These are phyloP conservation scores for Rhodomyrtus psidioides DNA, from an alignment of 441 rosid genomes.

Conservation along the genomic window DNA sequence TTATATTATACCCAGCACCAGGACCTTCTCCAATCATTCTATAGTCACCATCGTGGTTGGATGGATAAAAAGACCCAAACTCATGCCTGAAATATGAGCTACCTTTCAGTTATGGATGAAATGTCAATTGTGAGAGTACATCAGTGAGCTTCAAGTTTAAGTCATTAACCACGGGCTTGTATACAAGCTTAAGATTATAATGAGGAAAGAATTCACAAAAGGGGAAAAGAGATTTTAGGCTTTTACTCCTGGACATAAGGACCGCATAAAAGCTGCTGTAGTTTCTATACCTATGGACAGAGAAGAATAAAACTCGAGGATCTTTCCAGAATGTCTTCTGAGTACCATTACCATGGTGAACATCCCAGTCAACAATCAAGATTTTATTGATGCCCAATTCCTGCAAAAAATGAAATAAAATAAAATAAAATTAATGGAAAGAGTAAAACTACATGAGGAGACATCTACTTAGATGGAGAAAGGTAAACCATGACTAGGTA, in stretches of 20 bases:
- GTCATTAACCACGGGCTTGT: background rate
- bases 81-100: constrained; percentile 58
- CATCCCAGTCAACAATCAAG: constrained; percentile 97
- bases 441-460: background rate
- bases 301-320: constrained; percentile 89
- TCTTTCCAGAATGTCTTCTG: constrained; percentile 91
- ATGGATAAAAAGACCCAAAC: constrained; percentile 78
- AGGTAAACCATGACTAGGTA: background rate
- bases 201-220: background rate
- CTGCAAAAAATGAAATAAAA: constrained; percentile 23
- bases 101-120: constrained; percentile 2
- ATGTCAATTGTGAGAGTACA: background rate
- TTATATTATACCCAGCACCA: constrained; percentile 90
- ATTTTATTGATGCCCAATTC: constrained; percentile 75
- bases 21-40: constrained; percentile 87
- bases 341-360: constrained; percentile 96
- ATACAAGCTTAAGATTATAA: background rate
- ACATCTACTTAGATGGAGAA: background rate
- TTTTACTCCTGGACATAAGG: background rate
- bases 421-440: background rate
- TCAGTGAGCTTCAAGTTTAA: background rate
- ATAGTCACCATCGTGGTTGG: constrained; percentile 67
- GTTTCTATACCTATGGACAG: constrained; percentile 75
- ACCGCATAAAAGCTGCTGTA: background rate
- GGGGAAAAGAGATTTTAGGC: background rate